Conservation (phyloP, 768 basidiomycete species). For the Hydnomerulius pinastri region DNA sequence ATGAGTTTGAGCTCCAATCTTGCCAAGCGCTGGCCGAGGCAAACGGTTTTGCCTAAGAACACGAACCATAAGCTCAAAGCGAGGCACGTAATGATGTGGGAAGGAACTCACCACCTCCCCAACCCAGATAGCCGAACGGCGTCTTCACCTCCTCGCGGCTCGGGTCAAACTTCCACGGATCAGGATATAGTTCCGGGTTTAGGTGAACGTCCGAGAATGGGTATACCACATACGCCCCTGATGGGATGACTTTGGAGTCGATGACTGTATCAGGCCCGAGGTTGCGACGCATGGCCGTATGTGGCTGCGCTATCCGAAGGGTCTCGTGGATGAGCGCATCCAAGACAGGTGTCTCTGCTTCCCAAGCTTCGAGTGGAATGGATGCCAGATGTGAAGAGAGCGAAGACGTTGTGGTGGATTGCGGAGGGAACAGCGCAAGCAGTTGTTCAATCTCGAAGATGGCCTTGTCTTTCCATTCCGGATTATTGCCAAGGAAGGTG, state of each 20-base stretch:
- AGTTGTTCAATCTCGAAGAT: slow-evolving; percentile 59
- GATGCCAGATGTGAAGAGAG: slow-evolving; percentile 51
- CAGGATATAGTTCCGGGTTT: slow-evolving; percentile 66
- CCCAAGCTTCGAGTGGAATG: slow-evolving; percentile 72
- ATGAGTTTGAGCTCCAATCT: slow-evolving; percentile 74
- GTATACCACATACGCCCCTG: slow-evolving; percentile 75
- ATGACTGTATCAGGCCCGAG: slow-evolving; percentile 71
- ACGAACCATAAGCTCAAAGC: slow-evolving; percentile 9
- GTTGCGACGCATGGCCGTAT: slow-evolving; percentile 80
- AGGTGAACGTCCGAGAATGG: slow-evolving; percentile 82
- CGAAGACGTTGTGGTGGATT: slow-evolving; percentile 24
- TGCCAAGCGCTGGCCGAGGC: slow-evolving; percentile 74
- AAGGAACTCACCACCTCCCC: slow-evolving; percentile 70
- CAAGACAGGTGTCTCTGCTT: slow-evolving; percentile 64
- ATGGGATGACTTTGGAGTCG: slow-evolving; percentile 67
- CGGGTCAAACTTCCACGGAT: slow-evolving; percentile 81
- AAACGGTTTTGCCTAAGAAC: slow-evolving; percentile 61
- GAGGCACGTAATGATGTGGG: slow-evolving; percentile 19
- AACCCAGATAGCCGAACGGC: slow-evolving; percentile 68
- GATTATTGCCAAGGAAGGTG: slow-evolving; percentile 68
- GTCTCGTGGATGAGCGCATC: slow-evolving; percentile 78
- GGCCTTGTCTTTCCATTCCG: slow-evolving; percentile 66
- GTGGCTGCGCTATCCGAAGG: slow-evolving; percentile 75
- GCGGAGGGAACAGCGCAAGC: slow-evolving; percentile 42
- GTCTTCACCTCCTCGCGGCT: slow-evolving; percentile 47